These are phyloP conservation scores for Pugionium dolabratum DNA, from an alignment of 345 rosid genomes.

Conservation along the genomic window DNA sequence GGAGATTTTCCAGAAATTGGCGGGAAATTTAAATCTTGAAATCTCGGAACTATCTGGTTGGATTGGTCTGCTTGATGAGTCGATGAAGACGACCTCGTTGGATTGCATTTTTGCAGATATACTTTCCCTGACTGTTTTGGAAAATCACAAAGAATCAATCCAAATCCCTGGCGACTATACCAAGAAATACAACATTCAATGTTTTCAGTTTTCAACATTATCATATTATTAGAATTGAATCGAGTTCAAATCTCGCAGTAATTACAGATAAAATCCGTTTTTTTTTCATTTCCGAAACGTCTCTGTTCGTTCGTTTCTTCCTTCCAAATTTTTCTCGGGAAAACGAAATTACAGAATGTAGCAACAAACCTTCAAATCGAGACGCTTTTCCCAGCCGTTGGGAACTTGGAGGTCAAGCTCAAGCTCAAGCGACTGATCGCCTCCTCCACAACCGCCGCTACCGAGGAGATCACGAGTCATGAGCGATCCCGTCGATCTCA, in stretches of 20 bases:
- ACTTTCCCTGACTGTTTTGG: slow-evolving; percentile 80
- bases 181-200: no score
- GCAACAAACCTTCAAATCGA: slow-evolving; percentile 71
- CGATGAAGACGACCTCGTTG: slow-evolving; percentile 49
- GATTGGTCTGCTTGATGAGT: slow-evolving; percentile 38
- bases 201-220: no score
- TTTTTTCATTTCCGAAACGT: no score
- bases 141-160: slow-evolving; percentile 16
- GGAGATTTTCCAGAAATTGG: slow-evolving; percentile 32
- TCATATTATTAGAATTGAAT: no score
- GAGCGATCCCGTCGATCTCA: slow-evolving; percentile 49
- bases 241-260: no score
- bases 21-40: slow-evolving; percentile 76
- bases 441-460: slow-evolving; percentile 30
- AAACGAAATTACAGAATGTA: slow-evolving; percentile 11
- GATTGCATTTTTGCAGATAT: slow-evolving; percentile 67
- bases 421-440: slow-evolving; percentile 60
- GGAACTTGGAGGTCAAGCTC: slow-evolving; percentile 94
- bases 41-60: slow-evolving; percentile 52
- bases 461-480: slow-evolving; percentile 81
- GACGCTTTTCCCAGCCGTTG: slow-evolving; percentile 82
- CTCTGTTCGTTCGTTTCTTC: background rate
- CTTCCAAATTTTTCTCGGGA: background rate
- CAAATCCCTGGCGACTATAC: background rate
- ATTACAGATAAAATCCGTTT: no score